Percentiles rank a stretch among this genome's conserved stretches.
Conservation (phyloP, 176 grass and related monocot species). For the Bothriochloa decipiens region DNA sequence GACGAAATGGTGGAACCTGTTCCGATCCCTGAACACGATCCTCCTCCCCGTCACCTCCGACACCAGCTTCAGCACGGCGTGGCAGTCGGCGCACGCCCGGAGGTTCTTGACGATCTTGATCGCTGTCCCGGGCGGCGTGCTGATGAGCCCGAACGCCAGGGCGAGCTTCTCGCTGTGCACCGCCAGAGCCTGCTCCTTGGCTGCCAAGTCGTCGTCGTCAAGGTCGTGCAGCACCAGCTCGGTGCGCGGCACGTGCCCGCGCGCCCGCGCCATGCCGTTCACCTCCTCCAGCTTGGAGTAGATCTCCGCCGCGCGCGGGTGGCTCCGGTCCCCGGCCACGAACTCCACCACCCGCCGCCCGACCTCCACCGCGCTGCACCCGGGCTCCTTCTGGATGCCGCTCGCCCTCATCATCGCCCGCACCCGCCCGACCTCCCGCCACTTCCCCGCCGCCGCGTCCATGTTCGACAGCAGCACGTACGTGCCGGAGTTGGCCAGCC, state of each 20-base stretch:
- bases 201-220: constrained; percentile 36
- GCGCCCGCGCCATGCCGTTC: constrained; percentile 60
- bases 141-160: constrained; percentile 79
- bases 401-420: constrained; percentile 82
- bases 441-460: constrained; percentile 74
- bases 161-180: constrained; percentile 96
- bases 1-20: constrained; percentile 86
- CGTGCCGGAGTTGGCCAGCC: constrained; percentile 74
- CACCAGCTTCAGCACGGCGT: constrained; percentile 70
- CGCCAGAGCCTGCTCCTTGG: constrained; percentile 66
- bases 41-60: neutral
- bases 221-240: constrained; percentile 84
- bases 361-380: constrained; percentile 83
- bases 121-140: constrained; percentile 57
- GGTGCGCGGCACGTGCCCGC: constrained; percentile 67
- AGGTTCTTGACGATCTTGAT: constrained; percentile 96
- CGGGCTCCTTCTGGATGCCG: constrained; percentile 74
- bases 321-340: constrained; percentile 74
- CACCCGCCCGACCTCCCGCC: constrained; percentile 57
- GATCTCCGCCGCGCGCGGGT: constrained; percentile 65
- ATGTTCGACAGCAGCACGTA: constrained; percentile 88
- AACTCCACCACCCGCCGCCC: constrained; percentile 69
- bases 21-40: constrained; percentile 55
- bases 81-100: constrained; percentile 80
- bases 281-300: constrained; percentile 77